Evolutionary conservation across 1,284 basidiomycete genomes (phyloP), one percentile per base, ranked within the genome.

Genomic region (Boletellus dicymbophilus): DNA sequence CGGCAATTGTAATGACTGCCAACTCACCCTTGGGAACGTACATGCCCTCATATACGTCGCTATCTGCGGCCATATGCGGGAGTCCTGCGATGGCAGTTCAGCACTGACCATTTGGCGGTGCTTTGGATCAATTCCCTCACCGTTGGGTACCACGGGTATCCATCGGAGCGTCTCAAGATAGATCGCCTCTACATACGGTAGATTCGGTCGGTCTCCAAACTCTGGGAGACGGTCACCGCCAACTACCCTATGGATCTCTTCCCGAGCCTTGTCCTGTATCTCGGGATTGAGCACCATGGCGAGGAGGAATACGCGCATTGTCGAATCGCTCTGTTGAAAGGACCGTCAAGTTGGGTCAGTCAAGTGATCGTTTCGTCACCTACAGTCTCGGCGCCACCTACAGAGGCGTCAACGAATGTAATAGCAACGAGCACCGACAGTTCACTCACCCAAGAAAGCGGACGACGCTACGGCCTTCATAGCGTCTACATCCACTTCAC

Each of bases 261-360:
- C 55, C 46, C 45, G 51, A 6, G 66, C 67, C 39, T 56, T 64
- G 10, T 20, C 43, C 33, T 66, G 65, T 8, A 55, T 45, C 18
- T 64, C 52, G 3, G 65, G 65, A 49, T 70, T 18, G 33, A 68
- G 65, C 5, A 67, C 28, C 65, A 69, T 66, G 22, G 62, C 66
- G 3, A 70, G 58, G 10, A 67, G 9, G 37, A 66, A 70, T 3
- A 55, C 34, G 20, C 39, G 50, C 12, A 66, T 4, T 0, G 30
- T 52, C 2, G 50, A 38, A 40, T 54, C 54, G 16, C 31, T 60
- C 64, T 66, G 48, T 18, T 34, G 26, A 4, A 41, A 1, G 27
- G 27, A 6, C 15, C 6, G 42, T 52, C 22, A 46, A 47, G 6
- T 31, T 22, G 23, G 25, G 21, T 16, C n/a, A n/a, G 11, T n/a